Evolutionary conservation across 441 rosid genomes (phyloP).

Genomic region (Populus tomentosa): DNA sequence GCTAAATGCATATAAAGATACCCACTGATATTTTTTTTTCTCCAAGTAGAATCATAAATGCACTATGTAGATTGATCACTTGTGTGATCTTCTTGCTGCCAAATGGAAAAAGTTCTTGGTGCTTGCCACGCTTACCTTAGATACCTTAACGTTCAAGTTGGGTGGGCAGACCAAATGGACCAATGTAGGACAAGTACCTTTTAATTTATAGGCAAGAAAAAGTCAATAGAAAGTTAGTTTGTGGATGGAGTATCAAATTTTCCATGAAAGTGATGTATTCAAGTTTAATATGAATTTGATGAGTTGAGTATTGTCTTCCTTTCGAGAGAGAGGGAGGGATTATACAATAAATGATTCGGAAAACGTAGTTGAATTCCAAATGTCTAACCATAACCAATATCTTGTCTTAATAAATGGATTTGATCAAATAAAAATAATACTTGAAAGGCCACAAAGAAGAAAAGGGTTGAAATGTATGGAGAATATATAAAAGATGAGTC

Average conservation of each 20-base stretch:
- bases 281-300: neutral
- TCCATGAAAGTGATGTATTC: neutral
- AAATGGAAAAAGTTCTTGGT: neutral
- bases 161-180: neutral
- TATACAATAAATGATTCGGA: neutral
- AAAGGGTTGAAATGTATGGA: neutral
- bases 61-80: neutral
- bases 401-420: neutral
- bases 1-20: neutral
- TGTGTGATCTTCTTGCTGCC: neutral
- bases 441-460: neutral
- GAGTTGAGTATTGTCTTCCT: neutral
- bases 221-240: neutral
- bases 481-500: neutral
- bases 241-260: neutral
- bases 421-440: neutral
- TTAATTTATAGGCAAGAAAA: neutral
- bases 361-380: neutral
- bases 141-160: constrained; percentile 1
- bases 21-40: neutral
- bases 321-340: neutral
- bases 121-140: neutral
- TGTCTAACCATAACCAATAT: neutral
- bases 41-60: neutral
- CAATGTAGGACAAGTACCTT: neutral